Evolutionary conservation across 1,284 basidiomycete genomes (phyloP), one percentile per base, ranked within the genome.

Genomic region (Apiotrichum akiyoshidainum): DNA sequence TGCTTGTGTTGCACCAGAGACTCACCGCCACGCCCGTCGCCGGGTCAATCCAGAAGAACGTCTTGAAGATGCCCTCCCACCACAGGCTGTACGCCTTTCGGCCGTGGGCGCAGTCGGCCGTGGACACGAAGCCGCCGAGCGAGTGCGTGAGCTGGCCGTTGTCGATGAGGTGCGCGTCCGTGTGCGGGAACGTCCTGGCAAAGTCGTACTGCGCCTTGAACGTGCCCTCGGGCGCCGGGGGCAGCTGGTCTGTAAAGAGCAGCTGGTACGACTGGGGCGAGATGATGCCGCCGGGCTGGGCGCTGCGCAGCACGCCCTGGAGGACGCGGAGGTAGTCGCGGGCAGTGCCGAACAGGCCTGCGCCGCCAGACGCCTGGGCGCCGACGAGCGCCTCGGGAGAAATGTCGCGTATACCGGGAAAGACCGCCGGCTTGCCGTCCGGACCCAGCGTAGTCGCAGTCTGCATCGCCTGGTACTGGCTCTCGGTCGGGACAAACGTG

Each of bases 41-140:
- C 2, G 71, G 71, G 57, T 72, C 71, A 26, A 73, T 54, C 69
- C 70, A 72, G 59, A 63, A 72, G 51, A 65, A 55, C 3, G 69
- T 72, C 59, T 68, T 67, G n/a, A 65, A 65, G 44, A 69, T 68
- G 48, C 60, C 60, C 45, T 57, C 57, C 71, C 71, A 73, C 50
- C 53, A 57, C 21, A 58, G 65, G 33, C 59, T 65, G 21, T 59
- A 62, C 22, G 46, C 57, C 48, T 65, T 66, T 55, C 70, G 61
- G 11, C 69, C 65, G n/a, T 47, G 45, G 1, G 61, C 52, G 13
- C 44, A 56, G 44, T 65, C 65, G 26, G 35, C 54, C 2, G 52
- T 49, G 49, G 55, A 55, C 26, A 68, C 21, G 34, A 63, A 53
- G 2, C 58, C 54, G 0, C 61, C 68, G 13, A 66, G 60, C 17